Percentiles rank a stretch among this genome's conserved stretches.
Evolutionary conservation across 1,284 basidiomycete species (phyloP).

Genomic region (Ustilago hordei): DNA sequence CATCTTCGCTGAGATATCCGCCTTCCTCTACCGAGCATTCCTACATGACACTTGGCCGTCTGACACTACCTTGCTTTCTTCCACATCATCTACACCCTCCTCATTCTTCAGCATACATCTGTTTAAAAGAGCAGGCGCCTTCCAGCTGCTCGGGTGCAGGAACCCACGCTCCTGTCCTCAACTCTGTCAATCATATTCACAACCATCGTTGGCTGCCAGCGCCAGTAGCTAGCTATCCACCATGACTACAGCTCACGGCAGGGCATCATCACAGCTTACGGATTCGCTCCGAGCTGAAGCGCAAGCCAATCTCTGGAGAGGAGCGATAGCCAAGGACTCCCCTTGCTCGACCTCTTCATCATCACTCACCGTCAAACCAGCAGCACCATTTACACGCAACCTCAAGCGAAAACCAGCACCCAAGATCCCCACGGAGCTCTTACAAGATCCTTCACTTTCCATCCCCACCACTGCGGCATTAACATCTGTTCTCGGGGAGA

Average conservation of each 20-base stretch:
- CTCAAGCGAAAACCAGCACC: conserved; percentile 33
- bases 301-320: conserved; percentile 27
- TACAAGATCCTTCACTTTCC: not conserved
- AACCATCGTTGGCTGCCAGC: not conserved
- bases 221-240: not conserved
- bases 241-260: conserved; percentile 13
- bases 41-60: not conserved
- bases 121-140: not conserved
- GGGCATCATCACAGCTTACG: conserved; percentile 1
- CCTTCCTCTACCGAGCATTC: not conserved
- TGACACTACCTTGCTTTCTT: not conserved
- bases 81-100: not conserved
- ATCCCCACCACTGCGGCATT: not conserved
- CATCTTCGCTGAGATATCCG: conserved; percentile 1
- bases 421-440: conserved; percentile 21
- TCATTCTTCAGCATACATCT: not conserved
- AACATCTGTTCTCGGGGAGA: not conserved
- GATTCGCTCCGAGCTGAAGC: conserved; percentile 12
- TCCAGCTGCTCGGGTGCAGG: not conserved
- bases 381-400: conserved; percentile 8
- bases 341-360: conserved; percentile 4
- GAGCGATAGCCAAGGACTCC: not conserved
- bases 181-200: not conserved
- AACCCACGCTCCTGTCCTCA: not conserved
- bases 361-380: conserved; percentile 7